Percentiles rank a stretch among this genome's conserved stretches.
phyloP scores from a whole-genome alignment of 129 eudicot genomes.

The Mikania micrantha region DNA sequence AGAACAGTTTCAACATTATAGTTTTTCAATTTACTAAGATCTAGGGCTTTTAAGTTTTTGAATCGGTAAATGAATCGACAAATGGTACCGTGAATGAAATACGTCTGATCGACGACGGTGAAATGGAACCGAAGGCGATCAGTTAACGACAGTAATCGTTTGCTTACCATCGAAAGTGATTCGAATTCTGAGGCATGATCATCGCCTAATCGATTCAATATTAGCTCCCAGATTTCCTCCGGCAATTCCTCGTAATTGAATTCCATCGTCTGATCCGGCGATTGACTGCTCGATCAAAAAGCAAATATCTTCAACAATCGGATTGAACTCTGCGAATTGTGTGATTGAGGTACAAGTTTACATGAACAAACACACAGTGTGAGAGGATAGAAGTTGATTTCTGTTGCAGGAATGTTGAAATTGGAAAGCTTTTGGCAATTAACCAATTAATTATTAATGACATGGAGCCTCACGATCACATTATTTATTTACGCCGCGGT shows the following conservation, averaged over 20 bases:
- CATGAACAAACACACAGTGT: not conserved
- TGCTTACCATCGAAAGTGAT: conserved; percentile 36
- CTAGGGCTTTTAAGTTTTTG: conserved; percentile 36
- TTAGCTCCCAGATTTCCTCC: conserved; percentile 45
- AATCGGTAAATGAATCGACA: conserved; percentile 32
- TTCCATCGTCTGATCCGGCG: conserved; percentile 12
- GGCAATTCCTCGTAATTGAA: conserved; percentile 27
- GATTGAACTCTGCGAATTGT: not conserved
- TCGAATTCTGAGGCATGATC: conserved; percentile 41
- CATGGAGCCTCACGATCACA: too few relatives aligned
- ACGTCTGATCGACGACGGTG: conserved; percentile 24
- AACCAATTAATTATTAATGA: conserved; percentile 2
- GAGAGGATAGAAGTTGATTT: not conserved
- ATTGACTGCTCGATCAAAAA: not conserved
- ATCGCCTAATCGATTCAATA: conserved; percentile 17
- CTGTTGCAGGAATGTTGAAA: not conserved
- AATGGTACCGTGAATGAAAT: conserved; percentile 32
- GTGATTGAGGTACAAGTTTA: not conserved
- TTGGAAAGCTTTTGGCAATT: not conserved
- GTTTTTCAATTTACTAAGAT: conserved; percentile 20
- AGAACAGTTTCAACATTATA: conserved; percentile 20
- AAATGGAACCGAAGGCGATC: conserved; percentile 33
- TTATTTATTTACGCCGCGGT: too few relatives aligned
- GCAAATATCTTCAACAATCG: not conserved
- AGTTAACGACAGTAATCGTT: conserved; percentile 39